Conservation (phyloP, 140 eudicot genomes). For the Cichorium intybus region DNA sequence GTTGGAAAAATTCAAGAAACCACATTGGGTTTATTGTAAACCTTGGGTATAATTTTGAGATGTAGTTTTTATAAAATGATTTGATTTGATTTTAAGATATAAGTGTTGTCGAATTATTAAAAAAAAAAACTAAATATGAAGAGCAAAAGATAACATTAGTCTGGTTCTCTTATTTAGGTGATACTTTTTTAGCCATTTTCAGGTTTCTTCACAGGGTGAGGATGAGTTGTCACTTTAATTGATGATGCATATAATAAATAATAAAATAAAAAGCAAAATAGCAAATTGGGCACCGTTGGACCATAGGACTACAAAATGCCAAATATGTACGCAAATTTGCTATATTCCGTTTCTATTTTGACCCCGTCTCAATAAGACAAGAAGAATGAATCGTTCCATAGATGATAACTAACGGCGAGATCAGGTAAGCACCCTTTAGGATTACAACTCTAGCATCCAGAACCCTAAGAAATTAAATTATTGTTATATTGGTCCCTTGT, state of each 20-base stretch:
- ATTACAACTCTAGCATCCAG: neutral
- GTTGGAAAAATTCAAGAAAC: neutral
- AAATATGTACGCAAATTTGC: constrained; percentile 11
- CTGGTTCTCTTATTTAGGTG: no score
- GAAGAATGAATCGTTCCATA: constrained; percentile 13
- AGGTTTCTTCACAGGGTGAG: neutral
- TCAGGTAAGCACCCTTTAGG: neutral
- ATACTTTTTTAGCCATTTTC: constrained; percentile 2
- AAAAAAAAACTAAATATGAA: no score
- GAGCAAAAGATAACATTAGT: no score
- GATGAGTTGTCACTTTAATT: neutral
- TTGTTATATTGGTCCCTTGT: neutral
- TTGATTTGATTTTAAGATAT: no score
- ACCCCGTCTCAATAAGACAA: constrained; percentile 22
- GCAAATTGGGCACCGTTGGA: constrained; percentile 13
- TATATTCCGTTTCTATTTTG: constrained; percentile 34
- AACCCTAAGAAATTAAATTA: constrained; percentile 4
- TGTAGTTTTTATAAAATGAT: neutral
- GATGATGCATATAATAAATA: no score
- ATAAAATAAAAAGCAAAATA: neutral
- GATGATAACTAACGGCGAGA: neutral
- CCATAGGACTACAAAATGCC: constrained; percentile 22
- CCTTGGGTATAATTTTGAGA: neutral
- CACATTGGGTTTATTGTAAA: neutral
- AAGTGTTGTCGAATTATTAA: no score